Percentiles rank a stretch among this genome's conserved stretches.
phyloP scores from a whole-genome alignment of 345 rosid species.

The Boechera stricta region DNA sequence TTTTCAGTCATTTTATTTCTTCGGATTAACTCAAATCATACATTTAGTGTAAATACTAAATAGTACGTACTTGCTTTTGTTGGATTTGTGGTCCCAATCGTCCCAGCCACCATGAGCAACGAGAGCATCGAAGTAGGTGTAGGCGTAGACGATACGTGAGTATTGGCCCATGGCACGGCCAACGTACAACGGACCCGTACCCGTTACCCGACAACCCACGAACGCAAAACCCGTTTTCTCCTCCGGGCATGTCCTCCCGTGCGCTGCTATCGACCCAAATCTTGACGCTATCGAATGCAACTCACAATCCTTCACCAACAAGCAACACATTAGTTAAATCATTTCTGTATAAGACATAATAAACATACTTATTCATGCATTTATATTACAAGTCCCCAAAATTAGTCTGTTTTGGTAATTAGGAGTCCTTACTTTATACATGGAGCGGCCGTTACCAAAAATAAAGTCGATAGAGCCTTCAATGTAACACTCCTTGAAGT shows the following conservation, averaged over 20 bases:
- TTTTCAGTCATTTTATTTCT: neutral
- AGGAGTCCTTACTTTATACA: conserved; percentile 72
- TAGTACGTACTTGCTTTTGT: conserved; percentile 78
- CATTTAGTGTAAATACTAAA: no score
- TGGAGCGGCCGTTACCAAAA: conserved; percentile 93
- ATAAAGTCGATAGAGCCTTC: conserved; percentile 97
- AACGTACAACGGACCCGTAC: conserved; percentile 78
- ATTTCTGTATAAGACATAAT: no score
- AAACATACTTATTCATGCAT: neutral
- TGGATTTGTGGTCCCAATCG: conserved; percentile 90
- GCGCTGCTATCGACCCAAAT: conserved; percentile 96
- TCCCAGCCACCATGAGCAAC: conserved; percentile 99
- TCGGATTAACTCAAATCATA: neutral
- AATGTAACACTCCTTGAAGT: conserved; percentile 88
- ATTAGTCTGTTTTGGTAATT: neutral
- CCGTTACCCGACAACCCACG: conserved; percentile 75
- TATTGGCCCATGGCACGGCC: conserved; percentile 99
- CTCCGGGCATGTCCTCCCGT: conserved; percentile 72
- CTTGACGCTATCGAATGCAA: conserved; percentile 88
- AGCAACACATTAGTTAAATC: neutral
- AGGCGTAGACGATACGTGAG: conserved; percentile 88
- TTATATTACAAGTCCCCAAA: no score
- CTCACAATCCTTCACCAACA: conserved; percentile 75
- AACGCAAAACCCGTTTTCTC: conserved; percentile 95
- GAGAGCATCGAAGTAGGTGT: conserved; percentile 81